Conservation (phyloP, 345 rosid species). For the Geranium rotundifolium region DNA sequence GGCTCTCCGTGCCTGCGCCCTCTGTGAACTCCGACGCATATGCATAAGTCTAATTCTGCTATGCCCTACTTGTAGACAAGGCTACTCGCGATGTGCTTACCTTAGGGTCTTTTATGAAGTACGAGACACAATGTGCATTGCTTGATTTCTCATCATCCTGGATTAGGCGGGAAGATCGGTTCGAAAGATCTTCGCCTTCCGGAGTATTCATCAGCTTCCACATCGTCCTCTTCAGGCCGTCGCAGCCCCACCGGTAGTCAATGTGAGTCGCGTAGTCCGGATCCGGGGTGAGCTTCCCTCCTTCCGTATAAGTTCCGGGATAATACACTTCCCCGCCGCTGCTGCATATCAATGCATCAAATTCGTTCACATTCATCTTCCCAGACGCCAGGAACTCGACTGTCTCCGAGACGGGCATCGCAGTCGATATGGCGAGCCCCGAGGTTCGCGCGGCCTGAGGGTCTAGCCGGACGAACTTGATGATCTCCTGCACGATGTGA, state of each 20-base stretch:
- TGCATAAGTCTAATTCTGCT: no score
- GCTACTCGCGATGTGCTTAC: slow-evolving; percentile 18
- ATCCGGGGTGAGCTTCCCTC: slow-evolving; percentile 66
- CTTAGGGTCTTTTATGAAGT: slow-evolving; percentile 52
- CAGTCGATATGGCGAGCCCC: slow-evolving; percentile 76
- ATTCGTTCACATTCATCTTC: slow-evolving; percentile 58
- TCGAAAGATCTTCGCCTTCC: slow-evolving; percentile 37
- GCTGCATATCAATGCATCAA: slow-evolving; percentile 83
- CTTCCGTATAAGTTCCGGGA: slow-evolving; percentile 48
- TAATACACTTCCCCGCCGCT: slow-evolving; percentile 91
- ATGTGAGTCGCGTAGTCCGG: slow-evolving; percentile 82
- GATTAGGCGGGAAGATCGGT: slow-evolving; percentile 30
- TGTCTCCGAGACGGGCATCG: slow-evolving; percentile 65
- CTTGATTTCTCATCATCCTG: slow-evolving; percentile 54
- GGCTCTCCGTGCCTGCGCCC: no score
- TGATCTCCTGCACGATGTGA: slow-evolving; percentile 44
- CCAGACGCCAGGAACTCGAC: slow-evolving; percentile 43
- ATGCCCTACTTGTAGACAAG: no score
- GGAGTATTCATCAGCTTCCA: slow-evolving; percentile 68
- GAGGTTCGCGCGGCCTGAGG: slow-evolving; percentile 44
- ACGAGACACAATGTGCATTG: slow-evolving; percentile 65
- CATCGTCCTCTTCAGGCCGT: slow-evolving; percentile 80
- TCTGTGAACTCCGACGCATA: no score
- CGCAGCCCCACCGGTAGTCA: slow-evolving; percentile 81
- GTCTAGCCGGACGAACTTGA: slow-evolving; percentile 57